Evolutionary conservation across 2,329 filamentous ascomycete genomes (phyloP).

Genomic region (Alternaria brassicicola): DNA sequence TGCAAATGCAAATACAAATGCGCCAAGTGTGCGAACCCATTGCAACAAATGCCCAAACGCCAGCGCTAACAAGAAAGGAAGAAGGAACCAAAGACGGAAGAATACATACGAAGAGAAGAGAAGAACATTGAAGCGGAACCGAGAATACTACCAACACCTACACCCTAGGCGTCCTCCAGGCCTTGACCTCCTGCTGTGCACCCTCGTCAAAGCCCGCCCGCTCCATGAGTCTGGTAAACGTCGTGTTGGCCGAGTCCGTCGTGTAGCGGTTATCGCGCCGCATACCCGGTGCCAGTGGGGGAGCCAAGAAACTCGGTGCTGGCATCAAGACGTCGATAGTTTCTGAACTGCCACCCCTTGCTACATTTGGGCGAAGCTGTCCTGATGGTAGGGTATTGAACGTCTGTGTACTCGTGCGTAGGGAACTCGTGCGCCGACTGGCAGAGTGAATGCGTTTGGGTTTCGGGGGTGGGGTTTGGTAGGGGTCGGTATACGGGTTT

Average conservation of each 20-base stretch:
- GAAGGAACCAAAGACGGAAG: background rate
- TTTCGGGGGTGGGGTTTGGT: slow-evolving; percentile 38
- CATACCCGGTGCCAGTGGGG: slow-evolving; percentile 41
- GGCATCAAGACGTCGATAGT: slow-evolving; percentile 55
- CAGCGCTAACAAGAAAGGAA: slow-evolving; percentile 10
- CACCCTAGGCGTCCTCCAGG: slow-evolving; percentile 25
- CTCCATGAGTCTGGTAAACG: slow-evolving; percentile 53
- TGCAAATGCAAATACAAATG: background rate
- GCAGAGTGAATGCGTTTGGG: slow-evolving; percentile 29
- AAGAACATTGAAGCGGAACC: background rate
- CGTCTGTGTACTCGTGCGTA: slow-evolving; percentile 16
- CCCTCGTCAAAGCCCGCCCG: slow-evolving; percentile 49
- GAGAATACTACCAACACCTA: background rate
- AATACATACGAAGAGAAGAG: background rate
- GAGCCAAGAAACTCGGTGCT: slow-evolving; percentile 43
- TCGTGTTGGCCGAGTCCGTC: slow-evolving; percentile 41
- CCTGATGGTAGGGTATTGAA: slow-evolving; percentile 9
- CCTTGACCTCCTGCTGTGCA: slow-evolving; percentile 34
- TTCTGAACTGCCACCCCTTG: slow-evolving; percentile 48
- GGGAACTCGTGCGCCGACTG: slow-evolving; percentile 21
- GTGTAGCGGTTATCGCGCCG: slow-evolving; percentile 40
- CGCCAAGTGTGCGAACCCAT: background rate
- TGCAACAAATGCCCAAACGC: slow-evolving; percentile 8
- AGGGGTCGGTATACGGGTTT: slow-evolving; percentile 36
- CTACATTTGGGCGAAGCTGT: background rate